phyloP scores from a whole-genome alignment of 129 eudicot genomes.

The Saussurea involucrata region DNA sequence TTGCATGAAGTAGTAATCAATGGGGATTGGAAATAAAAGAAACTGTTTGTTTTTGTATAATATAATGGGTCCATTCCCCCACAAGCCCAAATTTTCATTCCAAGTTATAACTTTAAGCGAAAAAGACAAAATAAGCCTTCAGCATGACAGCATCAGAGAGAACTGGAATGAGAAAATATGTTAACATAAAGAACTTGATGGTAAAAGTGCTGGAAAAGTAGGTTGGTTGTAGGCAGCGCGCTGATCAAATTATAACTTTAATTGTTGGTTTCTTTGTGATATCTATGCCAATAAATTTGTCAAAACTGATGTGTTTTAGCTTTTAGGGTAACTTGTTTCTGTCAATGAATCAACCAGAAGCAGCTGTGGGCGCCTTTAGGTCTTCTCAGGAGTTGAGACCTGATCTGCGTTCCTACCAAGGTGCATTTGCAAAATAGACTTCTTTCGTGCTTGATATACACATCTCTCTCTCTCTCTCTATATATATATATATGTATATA shows the following conservation, averaged over 20 bases:
- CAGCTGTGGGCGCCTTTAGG: conserved; percentile 76
- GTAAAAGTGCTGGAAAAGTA: neutral
- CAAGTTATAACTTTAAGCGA: neutral
- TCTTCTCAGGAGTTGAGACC: conserved; percentile 87
- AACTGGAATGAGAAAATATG: neutral
- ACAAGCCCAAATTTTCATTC: no score
- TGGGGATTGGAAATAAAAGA: no score
- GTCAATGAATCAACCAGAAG: conserved; percentile 91
- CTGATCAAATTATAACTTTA: conserved; percentile 6
- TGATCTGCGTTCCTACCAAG: conserved; percentile 98
- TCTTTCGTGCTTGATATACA: neutral
- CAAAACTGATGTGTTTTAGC: conserved; percentile 4
- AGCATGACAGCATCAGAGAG: neutral
- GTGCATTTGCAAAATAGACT: conserved; percentile 23
- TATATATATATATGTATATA: no score
- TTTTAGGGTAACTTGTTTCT: conserved; percentile 82
- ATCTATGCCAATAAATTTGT: neutral
- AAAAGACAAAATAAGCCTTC: neutral
- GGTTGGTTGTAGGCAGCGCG: neutral
- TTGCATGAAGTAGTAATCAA: neutral
- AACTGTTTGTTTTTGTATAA: no score
- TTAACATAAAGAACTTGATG: neutral
- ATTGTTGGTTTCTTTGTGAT: neutral
- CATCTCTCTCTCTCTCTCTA: neutral
- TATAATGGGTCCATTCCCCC: no score